Conservation (phyloP, 495 filamentous ascomycete species). For the Podospora pseudocomata region DNA sequence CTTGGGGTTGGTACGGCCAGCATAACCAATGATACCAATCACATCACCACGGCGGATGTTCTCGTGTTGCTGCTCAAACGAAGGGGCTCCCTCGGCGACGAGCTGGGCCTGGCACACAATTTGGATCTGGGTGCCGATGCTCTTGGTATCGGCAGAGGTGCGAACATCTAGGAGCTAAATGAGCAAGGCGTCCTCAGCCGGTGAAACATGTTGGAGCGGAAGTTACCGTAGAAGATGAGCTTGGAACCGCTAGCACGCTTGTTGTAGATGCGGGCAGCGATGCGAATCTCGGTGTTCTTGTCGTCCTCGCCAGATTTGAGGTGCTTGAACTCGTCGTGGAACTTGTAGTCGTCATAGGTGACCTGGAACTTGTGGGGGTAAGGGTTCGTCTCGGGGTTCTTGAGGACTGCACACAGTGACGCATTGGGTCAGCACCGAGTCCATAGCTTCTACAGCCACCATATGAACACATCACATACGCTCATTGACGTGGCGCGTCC, state of each 20-base stretch:
- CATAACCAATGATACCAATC: conserved; percentile 81
- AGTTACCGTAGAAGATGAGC: conserved; percentile 76
- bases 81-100: conserved; percentile 51
- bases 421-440: background rate
- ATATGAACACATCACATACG: conserved; percentile 24
- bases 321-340: conserved; percentile 66
- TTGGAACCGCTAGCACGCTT: conserved; percentile 79
- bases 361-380: conserved; percentile 98
- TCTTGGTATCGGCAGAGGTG: conserved; percentile 44
- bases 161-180: conserved; percentile 56
- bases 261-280: conserved; percentile 85
- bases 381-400: conserved; percentile 76
- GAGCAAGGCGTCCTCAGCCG: background rate
- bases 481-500: conserved; percentile 78
- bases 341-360: conserved; percentile 71
- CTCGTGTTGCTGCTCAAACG: conserved; percentile 86
- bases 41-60: conserved; percentile 87
- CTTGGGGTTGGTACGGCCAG: conserved; percentile 87
- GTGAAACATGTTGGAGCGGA: too few relatives aligned
- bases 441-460: background rate
- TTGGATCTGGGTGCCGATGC: conserved; percentile 73
- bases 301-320: conserved; percentile 82
- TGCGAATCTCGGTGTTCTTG: conserved; percentile 65
- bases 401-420: conserved; percentile 47
- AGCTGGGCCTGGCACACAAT: conserved; percentile 85